phyloP scores from a whole-genome alignment of 2,329 filamentous ascomycete genomes.

The Fusarium odoratissimum region DNA sequence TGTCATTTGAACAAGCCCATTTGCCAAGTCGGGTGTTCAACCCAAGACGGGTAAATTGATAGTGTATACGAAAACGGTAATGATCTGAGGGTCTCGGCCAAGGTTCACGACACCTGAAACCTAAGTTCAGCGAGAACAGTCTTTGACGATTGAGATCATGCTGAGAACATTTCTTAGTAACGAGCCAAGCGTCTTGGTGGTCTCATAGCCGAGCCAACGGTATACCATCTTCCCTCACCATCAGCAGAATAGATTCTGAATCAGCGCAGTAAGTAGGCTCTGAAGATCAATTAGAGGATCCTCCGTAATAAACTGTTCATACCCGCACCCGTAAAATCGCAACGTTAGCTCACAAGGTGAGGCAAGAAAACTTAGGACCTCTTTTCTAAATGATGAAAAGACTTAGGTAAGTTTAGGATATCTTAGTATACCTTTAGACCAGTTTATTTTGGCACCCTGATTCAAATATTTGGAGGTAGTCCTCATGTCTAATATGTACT shows the following conservation, averaged over 20 bases:
- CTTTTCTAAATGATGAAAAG: neutral
- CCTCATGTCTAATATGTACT: slow-evolving; percentile 29
- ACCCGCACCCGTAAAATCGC: neutral
- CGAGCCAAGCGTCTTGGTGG: neutral
- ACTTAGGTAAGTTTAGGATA: neutral
- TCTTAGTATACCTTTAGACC: neutral
- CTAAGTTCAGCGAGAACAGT: neutral
- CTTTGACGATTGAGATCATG: neutral
- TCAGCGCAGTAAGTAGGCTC: neutral
- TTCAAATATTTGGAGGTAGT: neutral
- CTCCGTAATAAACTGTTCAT: neutral
- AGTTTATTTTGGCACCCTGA: neutral
- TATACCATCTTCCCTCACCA: neutral
- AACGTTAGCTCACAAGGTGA: accelerated
- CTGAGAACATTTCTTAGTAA: neutral
- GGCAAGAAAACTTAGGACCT: neutral
- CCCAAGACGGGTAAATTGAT: neutral
- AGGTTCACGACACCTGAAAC: neutral
- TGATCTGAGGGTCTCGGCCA: slow-evolving; percentile 1
- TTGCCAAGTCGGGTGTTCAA: slow-evolving; percentile 10
- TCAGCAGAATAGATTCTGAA: neutral
- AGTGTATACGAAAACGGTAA: neutral
- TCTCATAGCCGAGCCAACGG: neutral
- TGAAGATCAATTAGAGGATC: neutral
- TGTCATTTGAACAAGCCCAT: neutral